Base-by-base conservation (phyloP, 805 yeast genomes). In the Starmerella khaoyaiensis region DNA sequence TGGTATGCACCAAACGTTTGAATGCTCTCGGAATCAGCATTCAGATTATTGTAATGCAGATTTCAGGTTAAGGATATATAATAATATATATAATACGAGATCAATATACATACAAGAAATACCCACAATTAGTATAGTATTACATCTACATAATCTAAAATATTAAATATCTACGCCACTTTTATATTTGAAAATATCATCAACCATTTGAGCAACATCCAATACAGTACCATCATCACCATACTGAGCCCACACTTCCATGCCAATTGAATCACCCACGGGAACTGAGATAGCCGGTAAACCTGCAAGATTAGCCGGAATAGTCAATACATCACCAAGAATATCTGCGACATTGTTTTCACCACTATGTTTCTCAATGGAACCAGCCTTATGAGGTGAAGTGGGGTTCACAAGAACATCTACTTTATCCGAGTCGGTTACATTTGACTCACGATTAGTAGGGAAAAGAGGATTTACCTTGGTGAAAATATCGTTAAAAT, bases 271-370 rank as follows among this genome's bases (percentile, higher is more conserved):
- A 2, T 51, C 51, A 1, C 49, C 52, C 48, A 68, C 65, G 0
- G 99, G 99, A 2, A 86, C 61, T 1, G 79, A 69, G 9, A 87
- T 66, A 0, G 94, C 72, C 1, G 99, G 99, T 2, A 87, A 56
- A 0, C 97, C 97, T 0, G 94, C 93, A 40, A 93, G 59, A 1
- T 94, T 84, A 28, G 90, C 79, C 0, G 98, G 96, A 4, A 84
- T 79, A 0, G 95, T 82, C 39, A 84, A 66, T 0, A 79, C 72
- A 57, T 90, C 99, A 55, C 83, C 80, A 36, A 77, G 64, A 49
- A 79, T 84, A 14, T 77, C 68, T 31, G 72, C 72, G 4, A 78
- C 63, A 3, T 78, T 68, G 5, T 55, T 48, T 17, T 65, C 61
- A 5, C 53, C 48, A 8, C 47, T 41, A 38, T 64, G 69, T n/a